phyloP scores from a whole-genome alignment of 176 grass and related monocot species.

The Carex cristatella region DNA sequence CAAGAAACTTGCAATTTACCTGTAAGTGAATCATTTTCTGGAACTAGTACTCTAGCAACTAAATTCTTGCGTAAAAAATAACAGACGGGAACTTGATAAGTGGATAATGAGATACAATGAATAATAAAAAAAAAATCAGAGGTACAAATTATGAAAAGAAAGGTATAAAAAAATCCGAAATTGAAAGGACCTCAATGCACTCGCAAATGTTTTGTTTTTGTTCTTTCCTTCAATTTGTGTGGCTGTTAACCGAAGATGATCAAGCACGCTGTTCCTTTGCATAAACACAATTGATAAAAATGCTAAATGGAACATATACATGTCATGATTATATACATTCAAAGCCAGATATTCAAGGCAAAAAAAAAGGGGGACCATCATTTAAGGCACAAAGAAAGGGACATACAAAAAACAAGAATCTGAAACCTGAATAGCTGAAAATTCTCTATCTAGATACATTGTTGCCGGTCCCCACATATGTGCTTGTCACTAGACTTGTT shows the following conservation, averaged over 20 bases:
- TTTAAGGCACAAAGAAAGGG: slow-evolving; percentile 28
- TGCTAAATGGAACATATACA: slow-evolving; percentile 14
- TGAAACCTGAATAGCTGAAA: slow-evolving; percentile 32
- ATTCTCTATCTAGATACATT: slow-evolving; percentile 27
- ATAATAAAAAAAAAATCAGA: background rate
- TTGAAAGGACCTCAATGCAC: slow-evolving; percentile 9
- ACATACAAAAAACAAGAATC: slow-evolving; percentile 25
- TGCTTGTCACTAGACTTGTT: background rate
- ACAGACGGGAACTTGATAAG: background rate
- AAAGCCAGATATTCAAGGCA: slow-evolving; percentile 22
- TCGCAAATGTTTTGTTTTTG: slow-evolving; percentile 3
- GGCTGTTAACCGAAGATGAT: slow-evolving; percentile 2
- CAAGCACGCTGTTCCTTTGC: slow-evolving; percentile 1
- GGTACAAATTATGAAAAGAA: background rate
- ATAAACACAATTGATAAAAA: slow-evolving; percentile 7
- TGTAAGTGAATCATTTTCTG: background rate
- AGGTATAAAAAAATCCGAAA: background rate
- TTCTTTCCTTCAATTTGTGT: slow-evolving; percentile 5
- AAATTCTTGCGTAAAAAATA: background rate
- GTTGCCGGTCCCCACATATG: slow-evolving; percentile 2
- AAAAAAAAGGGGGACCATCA: slow-evolving; percentile 19
- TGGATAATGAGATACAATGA: background rate
- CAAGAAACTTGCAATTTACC: too few species aligned
- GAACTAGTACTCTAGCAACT: background rate
- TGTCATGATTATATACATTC: slow-evolving; percentile 4